A percentile compares a stretch with the other conserved stretches of the same genome.
Conservation (phyloP, 2,329 filamentous ascomycete species). For the Clonostachys solani region DNA sequence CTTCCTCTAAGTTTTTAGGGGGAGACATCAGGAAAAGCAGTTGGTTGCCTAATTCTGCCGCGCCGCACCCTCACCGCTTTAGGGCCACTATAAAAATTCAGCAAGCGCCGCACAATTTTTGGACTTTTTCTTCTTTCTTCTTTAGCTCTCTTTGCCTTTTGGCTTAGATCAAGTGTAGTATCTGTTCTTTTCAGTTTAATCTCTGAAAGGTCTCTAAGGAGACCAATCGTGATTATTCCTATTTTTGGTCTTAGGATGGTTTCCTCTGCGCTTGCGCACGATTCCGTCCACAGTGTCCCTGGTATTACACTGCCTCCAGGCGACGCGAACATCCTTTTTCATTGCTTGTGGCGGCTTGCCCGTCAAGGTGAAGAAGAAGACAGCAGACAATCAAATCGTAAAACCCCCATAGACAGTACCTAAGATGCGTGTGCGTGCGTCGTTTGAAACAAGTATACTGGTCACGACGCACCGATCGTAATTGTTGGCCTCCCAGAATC, state of each 20-base stretch:
- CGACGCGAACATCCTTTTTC: conserved; percentile 34
- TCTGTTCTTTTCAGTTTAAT: conserved; percentile 98
- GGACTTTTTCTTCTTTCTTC: conserved; percentile 19
- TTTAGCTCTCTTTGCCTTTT: conserved; percentile 47
- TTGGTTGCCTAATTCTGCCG: no score
- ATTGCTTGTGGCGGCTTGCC: conserved; percentile 30
- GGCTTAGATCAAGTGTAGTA: conserved; percentile 94
- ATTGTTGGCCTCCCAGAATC: no score
- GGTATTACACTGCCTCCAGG: conserved; percentile 40
- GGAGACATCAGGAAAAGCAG: no score
- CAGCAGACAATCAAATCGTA: no score
- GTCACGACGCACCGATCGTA: no score
- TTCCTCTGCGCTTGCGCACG: conserved; percentile 36
- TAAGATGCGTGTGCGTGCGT: no score
- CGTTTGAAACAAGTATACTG: no score
- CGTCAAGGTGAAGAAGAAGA: conserved; percentile 30
- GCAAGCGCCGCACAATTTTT: conserved; percentile 6
- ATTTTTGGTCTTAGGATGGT: conserved; percentile 42
- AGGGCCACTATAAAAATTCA: conserved; percentile 11
- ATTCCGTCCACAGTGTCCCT: conserved; percentile 34
- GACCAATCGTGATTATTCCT: conserved; percentile 74
- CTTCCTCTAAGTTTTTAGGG: no score
- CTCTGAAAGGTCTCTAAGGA: conserved; percentile 78
- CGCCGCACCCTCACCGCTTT: conserved; percentile 15
- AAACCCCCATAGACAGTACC: no score